A percentile compares a stretch with the other conserved stretches of the same genome.
Evolutionary conservation across 2,329 filamentous ascomycete genomes (phyloP).

Genomic region (Alternaria ethzedia): DNA sequence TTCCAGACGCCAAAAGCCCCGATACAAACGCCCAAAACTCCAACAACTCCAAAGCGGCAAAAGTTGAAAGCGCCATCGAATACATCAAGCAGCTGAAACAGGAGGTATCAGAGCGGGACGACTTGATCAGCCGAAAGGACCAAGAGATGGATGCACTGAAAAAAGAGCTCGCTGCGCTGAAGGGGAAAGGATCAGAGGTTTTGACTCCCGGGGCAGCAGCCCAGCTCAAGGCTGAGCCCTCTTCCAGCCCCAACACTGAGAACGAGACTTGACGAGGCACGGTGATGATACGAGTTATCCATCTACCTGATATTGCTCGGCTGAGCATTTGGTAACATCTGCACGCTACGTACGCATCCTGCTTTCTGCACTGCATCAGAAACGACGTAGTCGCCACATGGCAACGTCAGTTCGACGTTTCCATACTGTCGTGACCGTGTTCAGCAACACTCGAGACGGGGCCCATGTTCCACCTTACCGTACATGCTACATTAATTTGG

Average conservation of each 20-base stretch:
- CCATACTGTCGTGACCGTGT: background rate
- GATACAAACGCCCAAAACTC: constrained; percentile 46
- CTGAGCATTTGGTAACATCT: background rate
- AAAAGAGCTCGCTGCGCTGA: constrained; percentile 58
- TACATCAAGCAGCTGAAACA: constrained; percentile 87
- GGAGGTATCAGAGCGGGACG: constrained; percentile 71
- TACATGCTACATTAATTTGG: background rate
- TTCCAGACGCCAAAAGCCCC: constrained; percentile 43
- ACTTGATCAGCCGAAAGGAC: constrained; percentile 69
- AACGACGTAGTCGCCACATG: background rate
- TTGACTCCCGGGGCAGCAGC: constrained; percentile 8
- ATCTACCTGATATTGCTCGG: background rate
- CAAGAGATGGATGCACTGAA: constrained; percentile 59
- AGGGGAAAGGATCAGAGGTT: constrained; percentile 24
- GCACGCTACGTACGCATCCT: background rate
- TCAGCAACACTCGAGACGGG: background rate
- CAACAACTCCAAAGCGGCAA: constrained; percentile 82
- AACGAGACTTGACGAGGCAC: constrained; percentile 18
- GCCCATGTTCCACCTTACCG: background rate
- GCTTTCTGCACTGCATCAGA: background rate
- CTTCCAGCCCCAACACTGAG: constrained; percentile 16
- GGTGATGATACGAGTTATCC: background rate
- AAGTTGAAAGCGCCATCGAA: constrained; percentile 95
- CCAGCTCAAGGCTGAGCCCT: constrained; percentile 21
- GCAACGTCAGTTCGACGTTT: background rate